phyloP scores from a whole-genome alignment of 2,329 filamentous ascomycete species.

The Tolypocladium ovalisporum region DNA sequence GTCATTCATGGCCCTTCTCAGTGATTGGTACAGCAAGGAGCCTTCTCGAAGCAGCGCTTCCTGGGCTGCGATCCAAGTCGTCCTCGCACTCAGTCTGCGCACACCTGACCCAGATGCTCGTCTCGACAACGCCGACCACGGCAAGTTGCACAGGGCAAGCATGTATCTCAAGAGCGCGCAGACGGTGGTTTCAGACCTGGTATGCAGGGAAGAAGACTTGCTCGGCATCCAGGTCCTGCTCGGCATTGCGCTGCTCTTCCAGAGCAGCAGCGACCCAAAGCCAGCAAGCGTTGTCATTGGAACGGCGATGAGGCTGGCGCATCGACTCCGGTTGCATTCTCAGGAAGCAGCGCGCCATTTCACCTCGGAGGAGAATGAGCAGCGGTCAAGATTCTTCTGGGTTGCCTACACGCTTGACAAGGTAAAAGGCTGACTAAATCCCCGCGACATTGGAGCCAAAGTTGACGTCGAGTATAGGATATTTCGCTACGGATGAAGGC shows the following conservation, averaged over 20 bases:
- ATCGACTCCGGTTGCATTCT: constrained; percentile 23
- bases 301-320: constrained; percentile 26
- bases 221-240: constrained; percentile 27
- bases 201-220: constrained; percentile 24
- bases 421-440: constrained; percentile 8
- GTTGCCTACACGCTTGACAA: constrained; percentile 29
- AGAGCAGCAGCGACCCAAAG: constrained; percentile 23
- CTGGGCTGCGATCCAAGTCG: constrained; percentile 28
- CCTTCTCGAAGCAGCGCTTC: constrained; percentile 10
- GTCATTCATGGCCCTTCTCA: constrained; percentile 24
- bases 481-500: constrained; percentile 24
- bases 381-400: constrained; percentile 28
- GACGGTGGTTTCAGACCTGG: constrained; percentile 24
- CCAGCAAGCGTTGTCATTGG: constrained; percentile 26
- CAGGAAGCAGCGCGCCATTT: constrained; percentile 12
- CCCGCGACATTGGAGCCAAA: background rate
- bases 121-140: constrained; percentile 3
- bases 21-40: constrained; percentile 20
- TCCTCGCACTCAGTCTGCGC: constrained; percentile 24
- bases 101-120: constrained; percentile 5
- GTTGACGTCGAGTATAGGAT: constrained; percentile 13
- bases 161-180: constrained; percentile 26
- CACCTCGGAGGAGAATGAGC: constrained; percentile 18
- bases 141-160: constrained; percentile 12
- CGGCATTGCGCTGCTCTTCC: constrained; percentile 25